phyloP scores from a whole-genome alignment of 495 filamentous ascomycete species.

The Tuber umbilicatum region DNA sequence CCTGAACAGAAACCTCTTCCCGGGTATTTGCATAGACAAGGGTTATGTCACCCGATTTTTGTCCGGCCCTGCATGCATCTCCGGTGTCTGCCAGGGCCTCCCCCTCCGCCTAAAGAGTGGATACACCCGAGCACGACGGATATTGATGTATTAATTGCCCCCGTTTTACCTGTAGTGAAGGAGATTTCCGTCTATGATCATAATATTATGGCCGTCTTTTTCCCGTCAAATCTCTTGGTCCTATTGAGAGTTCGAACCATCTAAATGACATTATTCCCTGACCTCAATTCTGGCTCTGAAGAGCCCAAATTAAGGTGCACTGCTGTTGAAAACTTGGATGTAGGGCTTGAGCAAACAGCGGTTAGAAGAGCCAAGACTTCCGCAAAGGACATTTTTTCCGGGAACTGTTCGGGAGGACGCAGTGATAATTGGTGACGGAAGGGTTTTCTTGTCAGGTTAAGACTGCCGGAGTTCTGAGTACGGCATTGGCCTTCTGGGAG shows the following conservation, averaged over 20 bases:
- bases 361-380: background rate
- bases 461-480: background rate
- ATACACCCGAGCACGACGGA: background rate
- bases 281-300: background rate
- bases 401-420: background rate
- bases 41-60: no score
- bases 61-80: no score
- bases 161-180: background rate
- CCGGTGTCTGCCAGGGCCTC: no score
- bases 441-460: background rate
- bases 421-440: slow-evolving; percentile 3
- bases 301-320: background rate
- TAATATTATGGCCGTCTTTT: background rate
- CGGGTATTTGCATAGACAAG: no score
- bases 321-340: background rate
- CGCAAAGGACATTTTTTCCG: background rate
- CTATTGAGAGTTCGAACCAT: background rate
- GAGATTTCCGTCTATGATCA: background rate
- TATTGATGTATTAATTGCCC: background rate
- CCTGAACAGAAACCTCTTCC: no score
- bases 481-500: background rate
- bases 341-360: background rate
- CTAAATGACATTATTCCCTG: background rate
- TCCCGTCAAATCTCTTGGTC: background rate
- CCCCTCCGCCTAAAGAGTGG: no score